Evolutionary conservation across 148 eudicot genomes (phyloP).

Genomic region (Chenopodium berlandieri): DNA sequence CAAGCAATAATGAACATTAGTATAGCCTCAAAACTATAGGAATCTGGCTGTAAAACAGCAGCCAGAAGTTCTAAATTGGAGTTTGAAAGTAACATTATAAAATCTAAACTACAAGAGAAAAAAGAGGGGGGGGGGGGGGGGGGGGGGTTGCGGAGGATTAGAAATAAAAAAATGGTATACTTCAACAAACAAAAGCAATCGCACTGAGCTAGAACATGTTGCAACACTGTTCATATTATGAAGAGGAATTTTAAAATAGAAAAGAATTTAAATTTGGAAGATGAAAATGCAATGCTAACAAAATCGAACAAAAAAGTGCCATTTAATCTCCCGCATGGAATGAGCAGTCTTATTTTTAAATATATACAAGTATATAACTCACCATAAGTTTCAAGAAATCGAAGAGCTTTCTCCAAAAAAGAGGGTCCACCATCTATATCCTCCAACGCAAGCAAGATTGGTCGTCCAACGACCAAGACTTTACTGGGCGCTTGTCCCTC

Average conservation of each 20-base stretch:
- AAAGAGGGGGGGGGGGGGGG: not conserved
- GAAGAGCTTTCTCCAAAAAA: constrained; percentile 97
- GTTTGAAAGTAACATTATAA: not conserved
- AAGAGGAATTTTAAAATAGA: not conserved
- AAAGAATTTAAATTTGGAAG: not conserved
- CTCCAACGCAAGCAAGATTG: constrained; percentile 92
- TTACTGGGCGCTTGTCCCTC: constrained; percentile 92
- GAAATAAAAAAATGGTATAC: not conserved
- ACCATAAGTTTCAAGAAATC: constrained; percentile 91
- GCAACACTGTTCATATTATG: not conserved
- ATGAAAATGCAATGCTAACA: not conserved
- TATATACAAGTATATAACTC: constrained; percentile 14
- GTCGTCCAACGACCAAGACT: constrained; percentile 98
- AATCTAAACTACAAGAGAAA: not conserved
- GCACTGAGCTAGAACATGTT: not conserved
- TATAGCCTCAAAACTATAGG: not conserved
- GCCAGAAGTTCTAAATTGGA: constrained; percentile 7
- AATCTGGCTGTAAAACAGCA: constrained; percentile 2
- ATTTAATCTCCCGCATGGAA: not conserved
- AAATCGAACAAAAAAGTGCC: not conserved
- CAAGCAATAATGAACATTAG: not conserved
- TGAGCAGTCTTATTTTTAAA: not conserved
- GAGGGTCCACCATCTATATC: constrained; percentile 99
- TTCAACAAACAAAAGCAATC: constrained; percentile 3
- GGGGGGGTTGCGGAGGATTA: too few species aligned